Evolutionary conservation across 208 protist species (phyloP).

Genomic region (Acanthamoeba castellanii): DNA sequence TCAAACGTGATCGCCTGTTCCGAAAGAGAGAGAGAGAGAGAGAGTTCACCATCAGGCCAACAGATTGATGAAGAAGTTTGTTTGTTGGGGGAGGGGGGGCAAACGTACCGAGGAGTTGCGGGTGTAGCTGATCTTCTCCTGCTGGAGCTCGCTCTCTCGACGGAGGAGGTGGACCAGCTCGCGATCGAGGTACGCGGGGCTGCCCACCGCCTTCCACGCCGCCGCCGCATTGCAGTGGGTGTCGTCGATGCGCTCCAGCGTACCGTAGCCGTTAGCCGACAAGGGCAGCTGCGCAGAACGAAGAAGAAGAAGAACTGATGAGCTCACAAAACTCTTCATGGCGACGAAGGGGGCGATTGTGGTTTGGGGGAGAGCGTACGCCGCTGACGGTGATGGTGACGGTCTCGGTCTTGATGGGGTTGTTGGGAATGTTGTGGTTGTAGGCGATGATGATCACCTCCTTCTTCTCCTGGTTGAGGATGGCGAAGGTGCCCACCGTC

Average conservation of each 20-base stretch:
- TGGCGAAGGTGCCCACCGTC: slow-evolving; percentile 70
- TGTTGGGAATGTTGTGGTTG: slow-evolving; percentile 77
- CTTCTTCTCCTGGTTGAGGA: neutral
- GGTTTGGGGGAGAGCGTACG: too few species aligned
- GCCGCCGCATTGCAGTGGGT: slow-evolving; percentile 68
- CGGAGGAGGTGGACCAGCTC: neutral
- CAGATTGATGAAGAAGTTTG: neutral
- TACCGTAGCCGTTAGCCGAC: neutral
- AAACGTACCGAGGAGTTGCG: neutral
- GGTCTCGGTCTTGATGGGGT: slow-evolving; percentile 41
- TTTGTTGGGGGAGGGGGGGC: too few species aligned
- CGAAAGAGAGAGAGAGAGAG: neutral
- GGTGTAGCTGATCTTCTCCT: slow-evolving; percentile 2
- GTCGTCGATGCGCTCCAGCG: slow-evolving; percentile 76
- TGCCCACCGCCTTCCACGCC: slow-evolving; percentile 45
- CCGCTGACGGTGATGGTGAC: neutral
- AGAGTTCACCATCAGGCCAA: neutral
- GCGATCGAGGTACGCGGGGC: slow-evolving; percentile 65
- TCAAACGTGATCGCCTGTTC: neutral
- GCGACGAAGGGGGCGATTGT: neutral
- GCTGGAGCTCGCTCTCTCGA: neutral
- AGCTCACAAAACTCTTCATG: too few species aligned
- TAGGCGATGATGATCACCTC: slow-evolving; percentile 69
- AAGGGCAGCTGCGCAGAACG: neutral
- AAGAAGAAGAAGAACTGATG: too few species aligned